Percentiles rank a stretch among this genome's conserved stretches.
These are phyloP conservation scores for Rhododendron ovatum DNA, from an alignment of 148 eudicot genomes.

Conservation along the genomic window DNA sequence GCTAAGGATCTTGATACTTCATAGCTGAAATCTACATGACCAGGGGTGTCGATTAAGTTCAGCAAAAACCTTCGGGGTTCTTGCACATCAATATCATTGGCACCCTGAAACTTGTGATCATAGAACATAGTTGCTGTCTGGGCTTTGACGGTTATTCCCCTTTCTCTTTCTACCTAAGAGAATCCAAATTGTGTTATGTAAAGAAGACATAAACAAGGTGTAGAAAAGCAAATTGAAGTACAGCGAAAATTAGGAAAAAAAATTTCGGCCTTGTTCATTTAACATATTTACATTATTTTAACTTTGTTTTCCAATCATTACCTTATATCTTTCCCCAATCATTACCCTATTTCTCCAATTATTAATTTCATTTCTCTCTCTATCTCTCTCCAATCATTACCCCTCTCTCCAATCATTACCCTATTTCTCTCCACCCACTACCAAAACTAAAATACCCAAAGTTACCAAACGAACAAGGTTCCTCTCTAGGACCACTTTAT, in stretches of 20 bases:
- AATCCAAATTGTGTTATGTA: slow-evolving; percentile 6
- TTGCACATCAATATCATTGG: slow-evolving; percentile 17
- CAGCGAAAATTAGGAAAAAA: neutral
- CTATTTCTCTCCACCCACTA: too few relatives aligned
- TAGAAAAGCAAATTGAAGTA: neutral
- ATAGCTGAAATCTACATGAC: slow-evolving; percentile 97
- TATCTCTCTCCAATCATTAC: too few relatives aligned
- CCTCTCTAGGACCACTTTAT: neutral
- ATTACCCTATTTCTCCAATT: too few relatives aligned
- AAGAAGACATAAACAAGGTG: neutral
- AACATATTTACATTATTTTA: too few relatives aligned
- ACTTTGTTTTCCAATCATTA: too few relatives aligned
- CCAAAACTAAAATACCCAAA: too few relatives aligned
- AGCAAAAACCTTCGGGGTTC: slow-evolving; percentile 43
- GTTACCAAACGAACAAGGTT: too few relatives aligned
- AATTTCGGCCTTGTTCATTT: too few relatives aligned
- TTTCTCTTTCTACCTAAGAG: slow-evolving; percentile 91
- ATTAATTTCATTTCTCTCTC: too few relatives aligned
- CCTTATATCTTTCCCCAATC: too few relatives aligned
- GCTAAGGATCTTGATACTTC: slow-evolving; percentile 98
- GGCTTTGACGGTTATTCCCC: slow-evolving; percentile 98
- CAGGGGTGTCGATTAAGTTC: slow-evolving; percentile 91
- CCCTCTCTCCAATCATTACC: too few relatives aligned
- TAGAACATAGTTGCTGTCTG: slow-evolving; percentile 98
- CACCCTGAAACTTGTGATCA: slow-evolving; percentile 32